Evolutionary conservation across 2,329 filamentous ascomycete genomes (phyloP).

Genomic region (Penicillium sp.): DNA sequence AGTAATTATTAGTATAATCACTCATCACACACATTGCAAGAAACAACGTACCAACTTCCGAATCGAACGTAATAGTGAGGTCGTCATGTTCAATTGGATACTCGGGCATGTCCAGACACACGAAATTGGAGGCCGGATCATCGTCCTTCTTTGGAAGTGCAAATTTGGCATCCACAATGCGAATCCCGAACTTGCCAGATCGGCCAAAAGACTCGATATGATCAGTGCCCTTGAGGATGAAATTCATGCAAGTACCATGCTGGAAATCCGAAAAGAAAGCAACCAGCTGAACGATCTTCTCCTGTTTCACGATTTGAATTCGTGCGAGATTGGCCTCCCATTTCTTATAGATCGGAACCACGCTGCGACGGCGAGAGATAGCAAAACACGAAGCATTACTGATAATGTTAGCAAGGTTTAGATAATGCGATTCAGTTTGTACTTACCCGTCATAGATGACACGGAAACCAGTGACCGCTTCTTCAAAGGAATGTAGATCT

Average conservation of each 20-base stretch:
- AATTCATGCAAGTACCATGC: constrained; percentile 86
- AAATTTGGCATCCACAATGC: constrained; percentile 88
- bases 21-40: background rate
- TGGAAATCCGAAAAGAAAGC: constrained; percentile 88
- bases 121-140: constrained; percentile 64
- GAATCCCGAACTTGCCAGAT: constrained; percentile 68
- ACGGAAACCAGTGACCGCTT: constrained; percentile 74
- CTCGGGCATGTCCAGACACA: constrained; percentile 83
- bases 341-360: constrained; percentile 91
- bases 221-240: constrained; percentile 80
- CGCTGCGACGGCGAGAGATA: constrained; percentile 81
- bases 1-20: background rate
- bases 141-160: constrained; percentile 65
- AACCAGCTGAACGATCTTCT: constrained; percentile 73
- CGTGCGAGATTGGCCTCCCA: constrained; percentile 82
- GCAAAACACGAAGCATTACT: constrained; percentile 70
- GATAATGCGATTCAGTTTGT: constrained; percentile 12
- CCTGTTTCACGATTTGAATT: constrained; percentile 75
- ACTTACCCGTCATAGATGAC: constrained; percentile 68
- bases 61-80: constrained; percentile 81
- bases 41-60: constrained; percentile 64
- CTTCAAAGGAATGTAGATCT: constrained; percentile 77
- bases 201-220: constrained; percentile 70
- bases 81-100: constrained; percentile 92
- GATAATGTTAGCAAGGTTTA: background rate